Conservation (phyloP, 768 basidiomycete genomes). For the Suillus fuscotomentosus region DNA sequence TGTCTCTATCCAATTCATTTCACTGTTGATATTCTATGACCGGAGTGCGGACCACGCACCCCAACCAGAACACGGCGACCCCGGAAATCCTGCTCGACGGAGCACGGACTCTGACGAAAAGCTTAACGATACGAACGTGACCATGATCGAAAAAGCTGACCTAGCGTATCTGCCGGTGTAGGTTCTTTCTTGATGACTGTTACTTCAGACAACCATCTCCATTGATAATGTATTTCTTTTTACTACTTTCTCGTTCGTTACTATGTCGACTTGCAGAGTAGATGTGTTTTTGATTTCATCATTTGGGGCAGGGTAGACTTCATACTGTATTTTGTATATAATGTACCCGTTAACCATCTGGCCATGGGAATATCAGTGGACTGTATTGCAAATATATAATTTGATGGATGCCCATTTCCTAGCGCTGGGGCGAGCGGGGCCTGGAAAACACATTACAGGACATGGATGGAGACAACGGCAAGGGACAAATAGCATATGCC, state of each 20-base stretch:
- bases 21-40: constrained; percentile 35
- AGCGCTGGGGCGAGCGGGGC: too few relatives aligned
- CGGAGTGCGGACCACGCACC: constrained; percentile 13
- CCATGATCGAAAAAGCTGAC: too few relatives aligned
- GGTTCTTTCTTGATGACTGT: neutral
- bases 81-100: neutral
- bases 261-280: neutral
- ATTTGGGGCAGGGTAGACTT: neutral
- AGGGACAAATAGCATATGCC: too few relatives aligned
- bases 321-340: neutral
- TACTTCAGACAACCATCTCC: neutral
- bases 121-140: neutral
- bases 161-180: neutral
- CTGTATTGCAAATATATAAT: too few relatives aligned
- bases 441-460: too few relatives aligned
- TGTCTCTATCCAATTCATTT: constrained; percentile 29
- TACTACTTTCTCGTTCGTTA: neutral
- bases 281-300: neutral
- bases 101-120: neutral
- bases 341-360: neutral
- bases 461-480: too few relatives aligned
- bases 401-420: neutral
- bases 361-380: neutral
- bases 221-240: neutral
- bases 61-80: constrained; percentile 1